phyloP scores from a whole-genome alignment of 306 rosid species.

The Purshia tridentata region DNA sequence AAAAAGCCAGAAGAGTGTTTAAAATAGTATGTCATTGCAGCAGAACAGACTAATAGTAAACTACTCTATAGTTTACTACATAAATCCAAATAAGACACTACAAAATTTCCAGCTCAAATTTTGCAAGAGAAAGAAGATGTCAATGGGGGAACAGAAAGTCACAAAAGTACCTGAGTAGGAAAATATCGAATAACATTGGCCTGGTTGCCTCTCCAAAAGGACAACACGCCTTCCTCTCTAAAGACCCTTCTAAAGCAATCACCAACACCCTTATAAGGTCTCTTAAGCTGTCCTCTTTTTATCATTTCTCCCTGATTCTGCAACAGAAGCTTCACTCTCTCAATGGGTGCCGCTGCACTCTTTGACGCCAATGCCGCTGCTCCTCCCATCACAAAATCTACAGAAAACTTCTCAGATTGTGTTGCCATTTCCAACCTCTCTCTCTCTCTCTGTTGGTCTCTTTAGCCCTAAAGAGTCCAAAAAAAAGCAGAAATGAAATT shows the following conservation, averaged over 20 bases:
- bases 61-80: neutral
- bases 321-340: slow-evolving; percentile 87
- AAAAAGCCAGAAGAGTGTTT: neutral
- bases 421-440: slow-evolving; percentile 41
- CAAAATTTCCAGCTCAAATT: neutral
- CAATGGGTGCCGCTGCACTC: slow-evolving; percentile 87
- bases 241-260: slow-evolving; percentile 68
- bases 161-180: slow-evolving; percentile 78
- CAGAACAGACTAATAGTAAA: neutral
- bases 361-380: slow-evolving; percentile 67
- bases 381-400: slow-evolving; percentile 80
- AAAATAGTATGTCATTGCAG: neutral
- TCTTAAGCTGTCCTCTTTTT: slow-evolving; percentile 78
- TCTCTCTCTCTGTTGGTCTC: slow-evolving; percentile 1
- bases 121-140: neutral
- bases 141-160: slow-evolving; percentile 1
- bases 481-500: slow-evolving; percentile 1
- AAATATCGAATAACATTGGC: slow-evolving; percentile 83
- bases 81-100: neutral
- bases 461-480: neutral
- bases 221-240: slow-evolving; percentile 73
- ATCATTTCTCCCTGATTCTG: slow-evolving; percentile 96
- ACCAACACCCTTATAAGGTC: slow-evolving; percentile 64
- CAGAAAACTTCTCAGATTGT: slow-evolving; percentile 64
- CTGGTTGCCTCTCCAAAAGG: slow-evolving; percentile 95